phyloP scores from a whole-genome alignment of 371 early-diverging fungal species.

The Mortierella sp. region DNA sequence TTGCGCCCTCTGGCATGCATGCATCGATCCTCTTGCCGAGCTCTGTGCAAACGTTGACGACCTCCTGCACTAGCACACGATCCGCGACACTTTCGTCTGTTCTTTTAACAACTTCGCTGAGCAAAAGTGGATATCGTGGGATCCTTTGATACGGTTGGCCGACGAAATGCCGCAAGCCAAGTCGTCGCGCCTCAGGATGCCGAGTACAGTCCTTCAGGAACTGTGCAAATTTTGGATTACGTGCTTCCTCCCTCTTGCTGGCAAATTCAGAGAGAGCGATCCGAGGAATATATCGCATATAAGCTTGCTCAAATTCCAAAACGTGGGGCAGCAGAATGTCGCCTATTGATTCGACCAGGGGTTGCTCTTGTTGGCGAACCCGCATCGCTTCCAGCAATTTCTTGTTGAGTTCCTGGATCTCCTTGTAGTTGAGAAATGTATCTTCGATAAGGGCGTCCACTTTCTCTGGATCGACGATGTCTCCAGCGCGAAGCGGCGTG shows the following conservation, averaged over 20 bases:
- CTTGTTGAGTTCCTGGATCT: slow-evolving; percentile 77
- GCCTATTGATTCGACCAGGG: slow-evolving; percentile 85
- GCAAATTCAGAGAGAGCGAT: slow-evolving; percentile 86
- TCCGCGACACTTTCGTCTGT: slow-evolving; percentile 87
- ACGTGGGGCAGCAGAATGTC: slow-evolving; percentile 84
- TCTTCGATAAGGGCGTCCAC: slow-evolving; percentile 72
- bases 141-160: slow-evolving; percentile 89
- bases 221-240: slow-evolving; percentile 77
- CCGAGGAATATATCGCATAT: slow-evolving; percentile 88
- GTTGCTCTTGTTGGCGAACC: slow-evolving; percentile 77
- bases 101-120: slow-evolving; percentile 84
- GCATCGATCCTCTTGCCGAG: slow-evolving; percentile 79
- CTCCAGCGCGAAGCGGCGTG: slow-evolving; percentile 72
- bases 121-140: slow-evolving; percentile 90
- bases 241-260: slow-evolving; percentile 81
- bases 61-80: slow-evolving; percentile 65
- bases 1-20: slow-evolving; percentile 81
- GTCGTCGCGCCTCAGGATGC: slow-evolving; percentile 82
- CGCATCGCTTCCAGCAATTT: slow-evolving; percentile 72
- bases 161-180: slow-evolving; percentile 85
- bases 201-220: slow-evolving; percentile 83
- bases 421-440: slow-evolving; percentile 86
- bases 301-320: slow-evolving; percentile 76
- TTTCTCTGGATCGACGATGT: slow-evolving; percentile 71
- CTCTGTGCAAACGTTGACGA: slow-evolving; percentile 72